Percentiles rank a stretch among this genome's conserved stretches.
phyloP scores from a whole-genome alignment of 768 basidiomycete genomes.

The Collybia nuda region DNA sequence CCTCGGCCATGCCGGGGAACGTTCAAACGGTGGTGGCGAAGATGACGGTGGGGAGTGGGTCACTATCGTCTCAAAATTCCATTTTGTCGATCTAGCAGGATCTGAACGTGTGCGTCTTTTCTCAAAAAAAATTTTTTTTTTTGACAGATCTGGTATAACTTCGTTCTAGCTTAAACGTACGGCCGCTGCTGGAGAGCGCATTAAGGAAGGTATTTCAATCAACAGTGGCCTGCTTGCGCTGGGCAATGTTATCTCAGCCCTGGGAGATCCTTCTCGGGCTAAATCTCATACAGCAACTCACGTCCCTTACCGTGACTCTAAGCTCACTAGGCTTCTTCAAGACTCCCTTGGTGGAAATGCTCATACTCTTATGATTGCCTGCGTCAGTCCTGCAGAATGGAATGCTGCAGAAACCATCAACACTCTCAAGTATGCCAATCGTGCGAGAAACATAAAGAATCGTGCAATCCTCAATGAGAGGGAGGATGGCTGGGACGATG shows the following conservation, averaged over 20 bases:
- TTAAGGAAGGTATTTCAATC: slow-evolving; percentile 99
- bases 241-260: slow-evolving; percentile 97
- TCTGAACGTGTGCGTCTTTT: slow-evolving; percentile 76
- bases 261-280: slow-evolving; percentile 88
- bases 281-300: slow-evolving; percentile 85
- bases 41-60: slow-evolving; percentile 82
- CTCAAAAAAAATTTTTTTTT: slow-evolving; percentile 1
- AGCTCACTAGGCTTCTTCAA: slow-evolving; percentile 93
- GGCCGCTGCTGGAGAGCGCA: slow-evolving; percentile 91
- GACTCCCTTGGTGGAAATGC: slow-evolving; percentile 98
- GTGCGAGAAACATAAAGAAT: slow-evolving; percentile 97
- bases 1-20: slow-evolving; percentile 67
- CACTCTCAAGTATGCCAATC: slow-evolving; percentile 95
- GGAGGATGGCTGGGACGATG: slow-evolving; percentile 98
- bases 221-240: slow-evolving; percentile 95
- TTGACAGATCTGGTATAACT: slow-evolving; percentile 15
- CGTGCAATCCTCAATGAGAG: slow-evolving; percentile 87
- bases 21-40: slow-evolving; percentile 37
- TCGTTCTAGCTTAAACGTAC: slow-evolving; percentile 83
- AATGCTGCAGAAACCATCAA: slow-evolving; percentile 93
- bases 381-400: slow-evolving; percentile 94
- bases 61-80: slow-evolving; percentile 92
- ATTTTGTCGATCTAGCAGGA: slow-evolving; percentile 97
- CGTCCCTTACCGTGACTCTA: slow-evolving; percentile 97
- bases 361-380: slow-evolving; percentile 98